phyloP scores from a whole-genome alignment of 208 protist genomes.

The Acanthamoeba culbertsoni region DNA sequence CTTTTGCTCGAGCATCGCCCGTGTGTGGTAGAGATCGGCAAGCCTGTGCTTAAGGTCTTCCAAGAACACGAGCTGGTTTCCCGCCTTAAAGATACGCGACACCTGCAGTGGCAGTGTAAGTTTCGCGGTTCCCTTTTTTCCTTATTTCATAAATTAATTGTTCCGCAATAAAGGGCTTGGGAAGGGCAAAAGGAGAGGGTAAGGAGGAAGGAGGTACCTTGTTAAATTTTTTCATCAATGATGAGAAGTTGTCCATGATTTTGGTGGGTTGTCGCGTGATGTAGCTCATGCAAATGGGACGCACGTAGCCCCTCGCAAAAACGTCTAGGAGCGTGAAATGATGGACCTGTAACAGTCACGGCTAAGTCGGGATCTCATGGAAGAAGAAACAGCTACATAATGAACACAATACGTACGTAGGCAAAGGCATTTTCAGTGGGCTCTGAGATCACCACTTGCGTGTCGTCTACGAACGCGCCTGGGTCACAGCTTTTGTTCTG shows the following conservation, averaged over 20 bases:
- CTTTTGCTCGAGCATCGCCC: conserved; percentile 9
- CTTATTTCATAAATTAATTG: too few relatives aligned
- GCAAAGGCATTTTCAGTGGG: conserved; percentile 63
- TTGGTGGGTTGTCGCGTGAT: conserved; percentile 72
- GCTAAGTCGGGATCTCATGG: too few relatives aligned
- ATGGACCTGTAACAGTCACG: conserved; percentile 78
- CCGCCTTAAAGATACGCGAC: conserved; percentile 36
- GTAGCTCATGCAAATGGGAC: conserved; percentile 73
- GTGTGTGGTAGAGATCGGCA: conserved; percentile 55
- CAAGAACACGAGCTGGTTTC: conserved; percentile 47
- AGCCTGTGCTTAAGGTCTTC: conserved; percentile 41
- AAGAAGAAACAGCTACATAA: too few relatives aligned
- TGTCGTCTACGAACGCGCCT: conserved; percentile 64
- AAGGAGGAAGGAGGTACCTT: neutral
- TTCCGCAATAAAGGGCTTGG: neutral
- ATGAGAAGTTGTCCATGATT: conserved; percentile 74
- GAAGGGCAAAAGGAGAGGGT: neutral
- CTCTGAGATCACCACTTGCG: conserved; percentile 68
- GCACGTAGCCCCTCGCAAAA: conserved; percentile 76
- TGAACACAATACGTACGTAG: conserved; percentile 69
- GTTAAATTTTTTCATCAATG: conserved; percentile 64
- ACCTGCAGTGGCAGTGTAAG: conserved; percentile 15
- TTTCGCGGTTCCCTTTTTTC: too few relatives aligned
- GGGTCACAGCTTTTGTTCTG: conserved; percentile 72
- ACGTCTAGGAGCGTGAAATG: conserved; percentile 79